Evolutionary conservation across 2,329 filamentous ascomycete species (phyloP).

Genomic region (Colletotrichum viniferum): DNA sequence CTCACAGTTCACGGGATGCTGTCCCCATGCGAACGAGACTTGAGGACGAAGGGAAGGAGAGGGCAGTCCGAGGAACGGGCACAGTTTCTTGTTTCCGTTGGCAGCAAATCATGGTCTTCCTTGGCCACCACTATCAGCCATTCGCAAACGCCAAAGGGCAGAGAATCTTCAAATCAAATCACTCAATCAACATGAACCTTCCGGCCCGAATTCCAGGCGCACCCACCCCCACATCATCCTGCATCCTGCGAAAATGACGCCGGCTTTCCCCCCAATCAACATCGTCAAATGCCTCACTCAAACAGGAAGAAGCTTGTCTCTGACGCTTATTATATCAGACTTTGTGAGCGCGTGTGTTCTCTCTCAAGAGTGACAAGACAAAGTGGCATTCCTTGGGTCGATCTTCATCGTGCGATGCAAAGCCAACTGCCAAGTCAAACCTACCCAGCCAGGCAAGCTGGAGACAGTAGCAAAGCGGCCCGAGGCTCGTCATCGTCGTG

Average conservation of each 20-base stretch:
- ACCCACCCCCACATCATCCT: slow-evolving; percentile 7
- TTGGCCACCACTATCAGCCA: neutral
- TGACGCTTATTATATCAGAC: neutral
- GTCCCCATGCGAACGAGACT: slow-evolving; percentile 2
- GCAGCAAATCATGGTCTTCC: neutral
- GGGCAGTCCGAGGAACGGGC: neutral
- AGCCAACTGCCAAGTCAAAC: neutral
- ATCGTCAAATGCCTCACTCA: slow-evolving; percentile 7
- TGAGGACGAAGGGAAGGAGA: neutral
- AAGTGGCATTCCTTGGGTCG: neutral
- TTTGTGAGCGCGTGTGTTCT: neutral
- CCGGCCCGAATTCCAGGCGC: slow-evolving; percentile 12
- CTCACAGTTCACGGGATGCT: neutral
- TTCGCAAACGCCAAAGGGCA: neutral
- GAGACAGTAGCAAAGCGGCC: neutral
- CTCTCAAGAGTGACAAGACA: neutral
- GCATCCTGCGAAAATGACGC: neutral
- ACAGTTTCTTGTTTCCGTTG: neutral
- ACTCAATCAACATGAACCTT: neutral
- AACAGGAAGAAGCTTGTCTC: slow-evolving; percentile 1
- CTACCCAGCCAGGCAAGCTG: neutral
- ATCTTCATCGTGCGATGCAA: neutral
- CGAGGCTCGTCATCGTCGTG: slow-evolving; percentile 5
- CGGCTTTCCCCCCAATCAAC: slow-evolving; percentile 8
- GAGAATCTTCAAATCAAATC: neutral